A percentile compares a stretch with the other conserved stretches of the same genome.
Conservation (phyloP, 2,329 filamentous ascomycete species). For the Aspergillus hortae region DNA sequence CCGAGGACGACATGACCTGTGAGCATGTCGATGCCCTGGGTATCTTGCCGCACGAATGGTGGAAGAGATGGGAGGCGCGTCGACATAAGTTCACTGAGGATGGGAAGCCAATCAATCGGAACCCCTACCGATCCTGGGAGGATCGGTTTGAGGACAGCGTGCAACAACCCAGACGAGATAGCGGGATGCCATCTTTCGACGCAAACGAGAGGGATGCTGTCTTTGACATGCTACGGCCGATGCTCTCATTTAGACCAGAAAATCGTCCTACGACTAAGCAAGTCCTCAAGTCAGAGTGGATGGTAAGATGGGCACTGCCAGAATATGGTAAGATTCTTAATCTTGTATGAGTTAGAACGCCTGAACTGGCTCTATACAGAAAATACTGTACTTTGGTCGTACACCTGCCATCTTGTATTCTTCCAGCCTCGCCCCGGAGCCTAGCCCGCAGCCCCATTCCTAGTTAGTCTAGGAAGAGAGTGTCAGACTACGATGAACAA, state of each 20-base stretch:
- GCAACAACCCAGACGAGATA: slow-evolving; percentile 24
- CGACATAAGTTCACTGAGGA: slow-evolving; percentile 22
- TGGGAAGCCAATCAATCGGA: slow-evolving; percentile 11
- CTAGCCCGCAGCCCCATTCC: too few species aligned
- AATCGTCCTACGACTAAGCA: slow-evolving; percentile 21
- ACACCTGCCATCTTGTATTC: too few species aligned
- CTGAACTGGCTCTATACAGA: background rate
- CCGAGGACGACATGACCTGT: slow-evolving; percentile 26
- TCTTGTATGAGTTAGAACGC: background rate
- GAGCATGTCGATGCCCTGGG: slow-evolving; percentile 33
- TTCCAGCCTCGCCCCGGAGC: too few species aligned
- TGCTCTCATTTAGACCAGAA: slow-evolving; percentile 26
- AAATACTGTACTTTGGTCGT: background rate
- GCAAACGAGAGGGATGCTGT: slow-evolving; percentile 22
- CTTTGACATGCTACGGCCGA: slow-evolving; percentile 22
- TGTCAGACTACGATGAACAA: too few species aligned
- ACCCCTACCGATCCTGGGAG: background rate
- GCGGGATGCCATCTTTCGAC: slow-evolving; percentile 19
- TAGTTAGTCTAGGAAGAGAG: too few species aligned
- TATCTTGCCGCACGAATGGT: slow-evolving; percentile 26
- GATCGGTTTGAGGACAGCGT: slow-evolving; percentile 24
- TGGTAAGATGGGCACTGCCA: slow-evolving; percentile 28
- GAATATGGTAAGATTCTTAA: slow-evolving; percentile 14
- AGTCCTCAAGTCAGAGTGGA: slow-evolving; percentile 28
- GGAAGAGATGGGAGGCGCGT: slow-evolving; percentile 24